phyloP scores from a whole-genome alignment of 2,329 filamentous ascomycete species.

The Ophiosphaerella korrae region DNA sequence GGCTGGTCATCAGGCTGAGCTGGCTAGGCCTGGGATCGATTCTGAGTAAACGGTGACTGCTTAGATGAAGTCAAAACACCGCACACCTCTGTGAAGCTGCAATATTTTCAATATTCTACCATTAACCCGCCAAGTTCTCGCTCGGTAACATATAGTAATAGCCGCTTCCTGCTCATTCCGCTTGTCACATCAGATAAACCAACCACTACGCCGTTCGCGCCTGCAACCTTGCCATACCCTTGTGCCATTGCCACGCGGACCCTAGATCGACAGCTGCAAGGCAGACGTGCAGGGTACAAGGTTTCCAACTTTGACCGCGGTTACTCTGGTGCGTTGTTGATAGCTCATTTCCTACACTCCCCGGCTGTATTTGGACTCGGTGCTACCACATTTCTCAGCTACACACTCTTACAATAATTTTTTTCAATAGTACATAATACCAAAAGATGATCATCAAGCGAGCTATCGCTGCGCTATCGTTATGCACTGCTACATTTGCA shows the following conservation, averaged over 20 bases:
- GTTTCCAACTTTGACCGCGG: conserved; percentile 2
- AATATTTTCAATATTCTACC: neutral
- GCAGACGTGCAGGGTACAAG: conserved; percentile 3
- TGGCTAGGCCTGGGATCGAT: no score
- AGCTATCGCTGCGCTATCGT: conserved; percentile 26
- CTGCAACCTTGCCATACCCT: conserved; percentile 17
- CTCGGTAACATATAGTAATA: neutral
- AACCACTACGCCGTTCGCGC: conserved; percentile 6
- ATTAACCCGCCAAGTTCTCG: neutral
- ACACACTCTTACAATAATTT: conserved; percentile 5
- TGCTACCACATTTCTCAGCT: conserved; percentile 11
- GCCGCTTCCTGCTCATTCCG: neutral
- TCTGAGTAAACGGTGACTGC: no score
- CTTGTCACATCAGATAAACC: conserved; percentile 9
- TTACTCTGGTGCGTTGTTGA: conserved; percentile 8
- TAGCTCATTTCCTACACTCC: conserved; percentile 8
- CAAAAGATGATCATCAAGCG: conserved; percentile 34
- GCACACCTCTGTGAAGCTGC: neutral
- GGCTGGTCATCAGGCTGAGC: no score
- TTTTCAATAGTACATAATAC: conserved; percentile 10
- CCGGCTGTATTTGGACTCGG: conserved; percentile 10
- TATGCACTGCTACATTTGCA: conserved; percentile 29
- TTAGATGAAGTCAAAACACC: no score
- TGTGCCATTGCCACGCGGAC: conserved; percentile 8
- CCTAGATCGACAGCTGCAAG: conserved; percentile 12